Conservation (phyloP, 257 asterid species). For the Capsicum baccatum region DNA sequence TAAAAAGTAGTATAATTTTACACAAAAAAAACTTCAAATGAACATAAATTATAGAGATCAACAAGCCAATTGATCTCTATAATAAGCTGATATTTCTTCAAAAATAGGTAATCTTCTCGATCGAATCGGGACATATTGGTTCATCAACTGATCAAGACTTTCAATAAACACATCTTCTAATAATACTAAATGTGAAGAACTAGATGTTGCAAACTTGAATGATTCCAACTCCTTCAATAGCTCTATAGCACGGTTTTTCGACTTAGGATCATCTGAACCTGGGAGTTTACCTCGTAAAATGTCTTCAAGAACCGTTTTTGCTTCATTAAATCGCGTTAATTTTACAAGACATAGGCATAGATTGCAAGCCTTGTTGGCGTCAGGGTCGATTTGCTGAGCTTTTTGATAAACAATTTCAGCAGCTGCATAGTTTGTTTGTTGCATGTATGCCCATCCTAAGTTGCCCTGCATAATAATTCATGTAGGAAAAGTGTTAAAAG, state of each 20-base stretch:
- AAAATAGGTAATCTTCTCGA: conserved; percentile 83
- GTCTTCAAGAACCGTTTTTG: conserved; percentile 62
- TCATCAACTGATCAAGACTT: conserved; percentile 73
- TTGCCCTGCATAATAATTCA: conserved; percentile 63
- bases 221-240: conserved; percentile 55
- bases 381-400: conserved; percentile 79
- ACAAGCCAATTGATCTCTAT: conserved; percentile 84
- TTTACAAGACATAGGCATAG: conserved; percentile 66
- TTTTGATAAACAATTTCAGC: conserved; percentile 73
- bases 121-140: conserved; percentile 59
- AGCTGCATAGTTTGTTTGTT: conserved; percentile 60
- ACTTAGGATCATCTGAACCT: conserved; percentile 66
- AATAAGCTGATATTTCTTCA: conserved; percentile 71
- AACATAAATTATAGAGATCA: conserved; percentile 38
- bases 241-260: conserved; percentile 55
- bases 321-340: conserved; percentile 62
- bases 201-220: conserved; percentile 18
- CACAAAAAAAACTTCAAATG: background rate
- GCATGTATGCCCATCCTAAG: conserved; percentile 94
- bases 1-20: background rate
- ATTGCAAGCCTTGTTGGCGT: conserved; percentile 82
- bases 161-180: conserved; percentile 58
- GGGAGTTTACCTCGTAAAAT: conserved; percentile 51
- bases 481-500: background rate
- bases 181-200: conserved; percentile 33